phyloP scores from a whole-genome alignment of 2,329 filamentous ascomycete genomes.

The Periconia digitata region DNA sequence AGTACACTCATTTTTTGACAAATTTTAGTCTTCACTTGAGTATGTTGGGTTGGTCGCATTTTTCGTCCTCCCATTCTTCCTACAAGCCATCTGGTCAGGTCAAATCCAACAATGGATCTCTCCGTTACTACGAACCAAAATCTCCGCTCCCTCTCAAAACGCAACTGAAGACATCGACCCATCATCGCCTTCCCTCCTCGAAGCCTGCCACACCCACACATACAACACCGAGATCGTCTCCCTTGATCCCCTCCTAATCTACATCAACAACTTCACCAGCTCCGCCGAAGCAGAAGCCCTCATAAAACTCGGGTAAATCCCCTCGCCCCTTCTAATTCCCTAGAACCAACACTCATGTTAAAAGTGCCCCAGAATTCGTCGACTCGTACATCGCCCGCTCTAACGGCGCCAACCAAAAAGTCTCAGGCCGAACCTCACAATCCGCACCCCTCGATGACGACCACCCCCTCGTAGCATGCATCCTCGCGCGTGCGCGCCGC shows the following conservation, averaged over 20 bases:
- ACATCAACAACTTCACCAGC: conserved; percentile 33
- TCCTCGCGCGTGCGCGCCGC: conserved; percentile 22
- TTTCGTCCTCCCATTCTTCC: conserved; percentile 5
- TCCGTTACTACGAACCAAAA: not conserved
- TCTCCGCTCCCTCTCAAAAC: not conserved
- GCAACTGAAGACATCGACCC: not conserved
- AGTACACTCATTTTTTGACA: not conserved
- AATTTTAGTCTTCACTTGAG: conserved; percentile 3
- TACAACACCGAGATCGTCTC: conserved; percentile 32
- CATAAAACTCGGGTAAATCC: conserved; percentile 19
- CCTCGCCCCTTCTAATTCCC: not conserved
- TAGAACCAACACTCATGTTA: not conserved
- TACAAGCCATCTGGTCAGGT: conserved; percentile 2
- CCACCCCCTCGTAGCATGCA: conserved; percentile 24
- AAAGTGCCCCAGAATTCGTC: conserved; percentile 20
- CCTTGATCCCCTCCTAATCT: conserved; percentile 25
- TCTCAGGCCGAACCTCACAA: conserved; percentile 24
- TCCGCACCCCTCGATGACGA: conserved; percentile 21
- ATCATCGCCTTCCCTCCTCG: conserved; percentile 3
- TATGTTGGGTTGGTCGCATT: not conserved
- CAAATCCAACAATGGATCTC: not conserved
- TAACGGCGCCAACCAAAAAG: conserved; percentile 15
- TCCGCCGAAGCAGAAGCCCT: conserved; percentile 21
- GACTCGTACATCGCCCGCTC: conserved; percentile 24
- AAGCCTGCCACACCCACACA: conserved; percentile 19